Percentiles rank a stretch among this genome's conserved stretches.
Conservation (phyloP, 1,139 yeast species). For the Yamadazyma trypodendri region DNA sequence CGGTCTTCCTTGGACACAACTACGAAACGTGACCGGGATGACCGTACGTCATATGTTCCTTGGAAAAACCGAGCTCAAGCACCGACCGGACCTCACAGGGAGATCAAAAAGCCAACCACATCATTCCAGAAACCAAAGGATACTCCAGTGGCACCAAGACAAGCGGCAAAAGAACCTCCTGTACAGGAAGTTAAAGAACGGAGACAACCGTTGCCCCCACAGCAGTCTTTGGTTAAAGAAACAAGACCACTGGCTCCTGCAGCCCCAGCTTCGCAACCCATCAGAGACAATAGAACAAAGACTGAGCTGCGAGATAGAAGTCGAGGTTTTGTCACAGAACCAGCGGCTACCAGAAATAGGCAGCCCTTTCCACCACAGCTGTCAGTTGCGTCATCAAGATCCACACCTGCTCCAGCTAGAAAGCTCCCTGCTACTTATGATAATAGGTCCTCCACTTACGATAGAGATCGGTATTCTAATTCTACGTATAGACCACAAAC, state of each 20-base stretch:
- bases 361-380: constrained; percentile 19
- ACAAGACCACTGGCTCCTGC: neutral
- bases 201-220: constrained; percentile 12
- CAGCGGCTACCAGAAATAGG: constrained; percentile 4
- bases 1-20: too few species aligned
- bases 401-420: neutral
- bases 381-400: constrained; percentile 2
- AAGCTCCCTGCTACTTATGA: constrained; percentile 2
- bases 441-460: neutral
- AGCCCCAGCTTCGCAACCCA: neutral
- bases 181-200: neutral
- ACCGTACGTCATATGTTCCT: neutral
- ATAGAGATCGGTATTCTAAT: neutral
- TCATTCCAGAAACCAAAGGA: too few species aligned
- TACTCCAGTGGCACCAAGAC: too few species aligned
- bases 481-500: neutral
- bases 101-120: neutral
- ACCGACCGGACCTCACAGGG: neutral
- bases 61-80: constrained; percentile 2
- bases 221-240: constrained; percentile 2
- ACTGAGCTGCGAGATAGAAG: too few species aligned
- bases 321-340: neutral
- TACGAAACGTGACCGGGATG: neutral
- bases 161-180: neutral
- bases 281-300: neutral